Evolutionary conservation across 106 monocot species (phyloP), one percentile per base, ranked within the genome.

Genomic region (Phalaenopsis aphrodite): DNA sequence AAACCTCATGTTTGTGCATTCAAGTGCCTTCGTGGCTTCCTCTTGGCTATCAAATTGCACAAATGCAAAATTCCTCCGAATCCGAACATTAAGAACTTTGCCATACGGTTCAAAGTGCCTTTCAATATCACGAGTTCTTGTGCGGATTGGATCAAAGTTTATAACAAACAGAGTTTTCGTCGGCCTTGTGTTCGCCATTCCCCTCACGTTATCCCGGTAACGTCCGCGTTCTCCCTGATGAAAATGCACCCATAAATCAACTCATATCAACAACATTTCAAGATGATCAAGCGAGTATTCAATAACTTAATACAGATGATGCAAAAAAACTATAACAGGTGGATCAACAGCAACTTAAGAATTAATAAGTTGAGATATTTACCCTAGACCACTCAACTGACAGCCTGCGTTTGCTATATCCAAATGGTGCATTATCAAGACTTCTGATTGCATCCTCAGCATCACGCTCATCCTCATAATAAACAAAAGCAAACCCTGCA

Each of bases 351-450:
- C 52, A 14, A 57, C 16, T 21, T 16, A 41, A 37, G 18, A 78
- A 16, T 52, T 52, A 72, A 61, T 41, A 37, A 21, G 10, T 76
- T 56, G 37, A 14, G 41, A 61, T 56, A 79, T 74, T 66, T 89
- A 94, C 98, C 89, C 87, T 93, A 56, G 93, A 85, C 93, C 93
- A 93, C 78, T 93, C 93, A 65, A 93, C 93, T 8, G 93, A 90
- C 5, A 93, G 85, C 82, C 81, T 87, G n/a, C 93, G 81, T 24
- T 85, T 87, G 37, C 90, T 84, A 77, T 88, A 81, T 4, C 93
- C 93, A 83, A 93, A 93, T 23, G 93, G 87, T 23, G 72, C 79
- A 66, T 86, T 78, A 78, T 93, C 88, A 65, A 93, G 89, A 37
- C 78, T 72, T 21, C 84, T 79, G 1, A 93, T 93, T 15, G 93